Conservation (phyloP, 768 basidiomycete species). For the Boletus vermiculosoides region DNA sequence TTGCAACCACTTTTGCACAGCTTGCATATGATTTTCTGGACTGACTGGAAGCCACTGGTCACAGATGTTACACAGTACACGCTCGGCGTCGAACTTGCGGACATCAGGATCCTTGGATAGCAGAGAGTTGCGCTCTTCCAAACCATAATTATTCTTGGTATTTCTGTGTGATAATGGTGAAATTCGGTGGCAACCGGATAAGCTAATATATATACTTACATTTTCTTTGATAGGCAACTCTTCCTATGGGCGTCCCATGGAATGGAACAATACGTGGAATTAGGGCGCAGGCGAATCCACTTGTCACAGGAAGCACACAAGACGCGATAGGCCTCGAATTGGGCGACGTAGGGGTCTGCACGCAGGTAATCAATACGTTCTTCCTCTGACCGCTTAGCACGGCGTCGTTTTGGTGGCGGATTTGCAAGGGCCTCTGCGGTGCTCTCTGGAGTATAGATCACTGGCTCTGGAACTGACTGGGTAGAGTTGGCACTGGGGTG, state of each 20-base stretch:
- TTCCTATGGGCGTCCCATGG: conserved; percentile 87
- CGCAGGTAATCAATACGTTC: conserved; percentile 70
- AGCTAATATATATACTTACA: conserved; percentile 41
- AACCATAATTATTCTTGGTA: conserved; percentile 54
- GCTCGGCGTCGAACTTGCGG: conserved; percentile 73
- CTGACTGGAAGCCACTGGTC: conserved; percentile 66
- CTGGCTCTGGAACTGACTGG: conserved; percentile 34
- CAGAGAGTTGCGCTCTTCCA: conserved; percentile 57
- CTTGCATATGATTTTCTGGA: conserved; percentile 56
- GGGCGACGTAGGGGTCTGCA: conserved; percentile 73
- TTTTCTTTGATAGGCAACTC: conserved; percentile 77
- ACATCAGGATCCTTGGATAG: conserved; percentile 66
- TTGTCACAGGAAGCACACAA: conserved; percentile 79
- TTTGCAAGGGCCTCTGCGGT: conserved; percentile 43
- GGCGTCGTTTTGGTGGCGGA: conserved; percentile 59
- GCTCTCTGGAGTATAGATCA: conserved; percentile 44
- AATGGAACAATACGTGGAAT: conserved; percentile 85
- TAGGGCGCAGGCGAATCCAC: conserved; percentile 83
- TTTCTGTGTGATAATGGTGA: conserved; percentile 17
- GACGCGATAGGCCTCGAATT: conserved; percentile 78
- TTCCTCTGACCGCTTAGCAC: conserved; percentile 75
- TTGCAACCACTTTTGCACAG: conserved; percentile 63
- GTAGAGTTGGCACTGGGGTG: conserved; percentile 31
- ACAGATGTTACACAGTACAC: conserved; percentile 66
- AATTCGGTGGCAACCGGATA: conserved; percentile 7